Percentiles rank a stretch among this genome's conserved stretches.
phyloP scores from a whole-genome alignment of 192 early-diverging fungal genomes.

The Coemansia sp. region DNA sequence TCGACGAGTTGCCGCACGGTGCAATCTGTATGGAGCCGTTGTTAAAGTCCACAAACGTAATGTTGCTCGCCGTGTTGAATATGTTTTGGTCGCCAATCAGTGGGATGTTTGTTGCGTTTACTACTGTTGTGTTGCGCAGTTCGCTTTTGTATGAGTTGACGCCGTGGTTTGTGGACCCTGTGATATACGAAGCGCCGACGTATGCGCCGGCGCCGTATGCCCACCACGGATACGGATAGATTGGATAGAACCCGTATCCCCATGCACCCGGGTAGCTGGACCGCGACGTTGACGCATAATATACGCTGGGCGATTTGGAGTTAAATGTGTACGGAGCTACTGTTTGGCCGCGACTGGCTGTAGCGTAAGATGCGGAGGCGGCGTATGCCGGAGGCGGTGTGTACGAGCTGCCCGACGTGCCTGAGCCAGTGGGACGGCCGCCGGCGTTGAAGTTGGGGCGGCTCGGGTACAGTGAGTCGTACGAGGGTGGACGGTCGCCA shows the following conservation, averaged over 20 bases:
- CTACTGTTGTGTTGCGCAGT: conserved; percentile 43
- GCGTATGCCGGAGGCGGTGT: conserved; percentile 41
- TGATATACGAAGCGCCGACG: conserved; percentile 20
- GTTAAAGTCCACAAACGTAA: conserved; percentile 46
- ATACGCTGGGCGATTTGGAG: conserved; percentile 24
- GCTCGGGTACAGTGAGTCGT: conserved; percentile 36
- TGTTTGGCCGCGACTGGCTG: conserved; percentile 34
- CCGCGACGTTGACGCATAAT: conserved; percentile 41
- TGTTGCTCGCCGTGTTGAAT: conserved; percentile 24
- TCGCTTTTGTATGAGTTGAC: conserved; percentile 32
- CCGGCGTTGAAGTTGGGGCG: conserved; percentile 35
- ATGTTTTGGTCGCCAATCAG: conserved; percentile 35
- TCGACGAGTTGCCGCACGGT: conserved; percentile 38
- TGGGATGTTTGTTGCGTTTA: conserved; percentile 35
- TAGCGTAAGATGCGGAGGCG: conserved; percentile 28
- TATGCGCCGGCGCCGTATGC: conserved; percentile 43
- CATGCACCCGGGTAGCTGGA: conserved; percentile 38
- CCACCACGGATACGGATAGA: conserved; percentile 52
- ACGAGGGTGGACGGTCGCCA: conserved; percentile 46
- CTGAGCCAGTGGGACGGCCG: conserved; percentile 23
- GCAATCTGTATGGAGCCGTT: conserved; percentile 41
- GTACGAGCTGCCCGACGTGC: conserved; percentile 18
- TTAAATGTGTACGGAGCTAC: conserved; percentile 22
- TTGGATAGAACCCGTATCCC: conserved; percentile 52
- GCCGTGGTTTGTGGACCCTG: conserved; percentile 28